Conservation (phyloP, 2,329 filamentous ascomycete species). For the Ascochyta pisi region DNA sequence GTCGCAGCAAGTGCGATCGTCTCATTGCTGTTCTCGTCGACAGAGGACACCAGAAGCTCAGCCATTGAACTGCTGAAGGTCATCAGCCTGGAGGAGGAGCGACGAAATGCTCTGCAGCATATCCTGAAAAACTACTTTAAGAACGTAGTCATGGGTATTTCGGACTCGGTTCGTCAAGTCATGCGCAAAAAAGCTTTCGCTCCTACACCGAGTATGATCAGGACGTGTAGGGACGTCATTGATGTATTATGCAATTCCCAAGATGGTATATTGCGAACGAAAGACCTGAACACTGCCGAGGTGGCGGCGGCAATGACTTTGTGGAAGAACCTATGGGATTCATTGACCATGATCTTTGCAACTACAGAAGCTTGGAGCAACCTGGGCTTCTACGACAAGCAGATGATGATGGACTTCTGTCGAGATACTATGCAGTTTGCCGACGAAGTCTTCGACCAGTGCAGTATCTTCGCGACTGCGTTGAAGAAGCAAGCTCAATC, state of each 20-base stretch:
- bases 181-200: slow-evolving; percentile 65
- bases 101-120: slow-evolving; percentile 67
- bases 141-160: slow-evolving; percentile 63
- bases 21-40: slow-evolving; percentile 80
- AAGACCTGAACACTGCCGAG: slow-evolving; percentile 66
- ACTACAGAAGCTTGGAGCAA: slow-evolving; percentile 84
- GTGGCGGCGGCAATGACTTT: slow-evolving; percentile 73
- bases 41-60: slow-evolving; percentile 78
- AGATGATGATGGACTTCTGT: slow-evolving; percentile 88
- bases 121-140: slow-evolving; percentile 64
- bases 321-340: slow-evolving; percentile 86
- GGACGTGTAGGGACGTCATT: slow-evolving; percentile 67
- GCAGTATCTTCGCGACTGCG: slow-evolving; percentile 80
- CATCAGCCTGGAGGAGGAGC: slow-evolving; percentile 72
- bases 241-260: slow-evolving; percentile 70
- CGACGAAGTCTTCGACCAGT: slow-evolving; percentile 82
- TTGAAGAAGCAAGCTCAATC: slow-evolving; percentile 53
- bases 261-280: slow-evolving; percentile 66
- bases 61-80: slow-evolving; percentile 83
- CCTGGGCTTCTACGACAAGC: slow-evolving; percentile 70
- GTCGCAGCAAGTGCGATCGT: slow-evolving; percentile 77
- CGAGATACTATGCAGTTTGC: slow-evolving; percentile 95
- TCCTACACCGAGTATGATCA: slow-evolving; percentile 66
- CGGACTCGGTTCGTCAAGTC: slow-evolving; percentile 63
- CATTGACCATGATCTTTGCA: slow-evolving; percentile 79